phyloP scores from a whole-genome alignment of 2,329 filamentous ascomycete genomes.

The Xylogone sp. region DNA sequence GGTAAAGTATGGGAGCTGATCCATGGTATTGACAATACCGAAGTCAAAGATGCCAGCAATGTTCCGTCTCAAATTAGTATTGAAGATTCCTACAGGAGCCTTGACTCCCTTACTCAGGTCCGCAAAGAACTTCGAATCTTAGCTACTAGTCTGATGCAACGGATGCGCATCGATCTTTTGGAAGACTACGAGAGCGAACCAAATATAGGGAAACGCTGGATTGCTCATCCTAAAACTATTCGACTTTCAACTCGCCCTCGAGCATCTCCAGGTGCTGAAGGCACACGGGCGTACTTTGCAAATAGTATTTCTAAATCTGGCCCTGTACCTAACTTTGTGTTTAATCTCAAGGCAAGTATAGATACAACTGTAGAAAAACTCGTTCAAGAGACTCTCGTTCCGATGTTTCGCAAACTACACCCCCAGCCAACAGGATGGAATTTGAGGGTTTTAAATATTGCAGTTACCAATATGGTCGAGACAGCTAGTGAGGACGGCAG shows the following conservation, averaged over 20 bases:
- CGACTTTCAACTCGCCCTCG: slow-evolving; percentile 74
- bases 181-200: slow-evolving; percentile 30
- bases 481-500: slow-evolving; percentile 39
- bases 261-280: slow-evolving; percentile 46
- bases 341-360: slow-evolving; percentile 55
- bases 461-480: slow-evolving; percentile 77
- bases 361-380: slow-evolving; percentile 64
- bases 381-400: slow-evolving; percentile 63
- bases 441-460: slow-evolving; percentile 79
- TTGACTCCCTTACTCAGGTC: slow-evolving; percentile 63
- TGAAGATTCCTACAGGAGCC: slow-evolving; percentile 80
- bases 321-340: slow-evolving; percentile 70
- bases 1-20: slow-evolving; percentile 71
- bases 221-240: slow-evolving; percentile 76
- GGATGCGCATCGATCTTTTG: slow-evolving; percentile 76
- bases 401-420: slow-evolving; percentile 72
- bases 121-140: slow-evolving; percentile 65
- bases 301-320: slow-evolving; percentile 73
- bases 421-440: slow-evolving; percentile 65
- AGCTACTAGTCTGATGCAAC: slow-evolving; percentile 64
- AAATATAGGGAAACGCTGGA: slow-evolving; percentile 50
- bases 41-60: slow-evolving; percentile 67
- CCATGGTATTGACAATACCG: slow-evolving; percentile 73
- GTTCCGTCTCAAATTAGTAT: slow-evolving; percentile 89
- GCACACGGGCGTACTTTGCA: slow-evolving; percentile 53